Evolutionary conservation across 2,329 filamentous ascomycete species (phyloP).

Genomic region (Ophiostoma tasmaniense): DNA sequence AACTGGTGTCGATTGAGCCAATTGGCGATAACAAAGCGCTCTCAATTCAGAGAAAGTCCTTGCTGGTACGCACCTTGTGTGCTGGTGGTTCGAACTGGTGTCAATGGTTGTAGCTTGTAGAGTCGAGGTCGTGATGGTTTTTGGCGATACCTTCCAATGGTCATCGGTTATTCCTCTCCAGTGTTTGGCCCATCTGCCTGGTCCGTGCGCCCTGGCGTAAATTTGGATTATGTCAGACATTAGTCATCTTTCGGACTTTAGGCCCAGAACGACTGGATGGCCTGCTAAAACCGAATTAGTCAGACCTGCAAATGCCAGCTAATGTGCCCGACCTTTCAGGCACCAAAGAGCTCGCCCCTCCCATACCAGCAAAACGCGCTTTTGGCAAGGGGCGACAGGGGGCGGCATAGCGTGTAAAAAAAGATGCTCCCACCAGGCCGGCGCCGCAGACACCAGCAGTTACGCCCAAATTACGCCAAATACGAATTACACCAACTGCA

Average conservation of each 20-base stretch:
- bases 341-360: constrained; percentile 6
- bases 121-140: constrained; percentile 13
- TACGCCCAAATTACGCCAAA: not conserved
- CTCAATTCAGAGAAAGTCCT: not conserved
- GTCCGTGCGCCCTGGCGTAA: constrained; percentile 14
- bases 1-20: not conserved
- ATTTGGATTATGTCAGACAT: not conserved
- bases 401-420: constrained; percentile 13
- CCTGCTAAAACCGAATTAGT: not conserved
- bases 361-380: constrained; percentile 9
- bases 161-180: constrained; percentile 20
- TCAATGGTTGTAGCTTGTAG: constrained; percentile 6
- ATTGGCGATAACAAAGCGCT: not conserved
- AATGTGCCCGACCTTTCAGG: constrained; percentile 13
- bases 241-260: not conserved
- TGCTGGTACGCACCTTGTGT: constrained; percentile 12
- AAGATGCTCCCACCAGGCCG: not conserved
- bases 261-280: not conserved
- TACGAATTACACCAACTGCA: not conserved
- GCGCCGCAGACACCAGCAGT: not conserved
- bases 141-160: constrained; percentile 8
- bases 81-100: constrained; percentile 15
- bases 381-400: constrained; percentile 6
- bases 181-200: constrained; percentile 17
- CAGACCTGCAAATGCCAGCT: not conserved